These are phyloP conservation scores for Coemansia sp. DNA, from an alignment of 192 early-diverging fungal species.

Conservation along the genomic window DNA sequence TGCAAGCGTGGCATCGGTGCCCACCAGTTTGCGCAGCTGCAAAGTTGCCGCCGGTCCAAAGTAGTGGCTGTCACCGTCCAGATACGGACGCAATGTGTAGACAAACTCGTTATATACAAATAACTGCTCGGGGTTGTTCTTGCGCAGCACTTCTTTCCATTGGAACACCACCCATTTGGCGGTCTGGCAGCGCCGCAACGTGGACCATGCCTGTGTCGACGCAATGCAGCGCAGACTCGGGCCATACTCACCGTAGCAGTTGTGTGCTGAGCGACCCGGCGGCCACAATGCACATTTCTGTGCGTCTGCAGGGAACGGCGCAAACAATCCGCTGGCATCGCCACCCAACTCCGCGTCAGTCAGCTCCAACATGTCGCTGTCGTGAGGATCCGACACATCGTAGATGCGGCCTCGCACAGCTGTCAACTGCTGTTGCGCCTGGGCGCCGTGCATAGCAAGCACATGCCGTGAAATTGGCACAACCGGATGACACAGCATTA, in stretches of 20 bases:
- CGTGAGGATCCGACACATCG: slow-evolving; percentile 16
- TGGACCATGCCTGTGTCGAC: slow-evolving; percentile 15
- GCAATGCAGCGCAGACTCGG: slow-evolving; percentile 26
- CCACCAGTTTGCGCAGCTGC: slow-evolving; percentile 17
- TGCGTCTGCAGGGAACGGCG: slow-evolving; percentile 38
- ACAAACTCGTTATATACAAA: slow-evolving; percentile 76
- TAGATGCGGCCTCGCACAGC: slow-evolving; percentile 46
- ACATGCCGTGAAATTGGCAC: slow-evolving; percentile 24
- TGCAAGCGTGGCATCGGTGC: slow-evolving; percentile 62
- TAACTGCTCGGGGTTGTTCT: slow-evolving; percentile 30
- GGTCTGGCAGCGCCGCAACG: slow-evolving; percentile 23
- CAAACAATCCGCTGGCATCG: slow-evolving; percentile 56
- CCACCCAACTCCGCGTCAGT: slow-evolving; percentile 39
- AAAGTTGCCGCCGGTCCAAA: slow-evolving; percentile 36
- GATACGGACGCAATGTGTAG: slow-evolving; percentile 54
- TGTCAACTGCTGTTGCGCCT: slow-evolving; percentile 13
- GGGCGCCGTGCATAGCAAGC: slow-evolving; percentile 16
- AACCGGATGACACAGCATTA: slow-evolving; percentile 41
- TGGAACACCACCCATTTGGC: slow-evolving; percentile 62
- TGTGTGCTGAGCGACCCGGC: slow-evolving; percentile 32
- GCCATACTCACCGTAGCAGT: slow-evolving; percentile 28
- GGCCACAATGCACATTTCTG: slow-evolving; percentile 23
- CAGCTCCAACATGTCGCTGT: slow-evolving; percentile 11
- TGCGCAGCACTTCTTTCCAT: slow-evolving; percentile 59
- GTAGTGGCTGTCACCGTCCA: slow-evolving; percentile 43